Evolutionary conservation across 441 rosid genomes (phyloP).

Genomic region (Francoa sonchifolia): DNA sequence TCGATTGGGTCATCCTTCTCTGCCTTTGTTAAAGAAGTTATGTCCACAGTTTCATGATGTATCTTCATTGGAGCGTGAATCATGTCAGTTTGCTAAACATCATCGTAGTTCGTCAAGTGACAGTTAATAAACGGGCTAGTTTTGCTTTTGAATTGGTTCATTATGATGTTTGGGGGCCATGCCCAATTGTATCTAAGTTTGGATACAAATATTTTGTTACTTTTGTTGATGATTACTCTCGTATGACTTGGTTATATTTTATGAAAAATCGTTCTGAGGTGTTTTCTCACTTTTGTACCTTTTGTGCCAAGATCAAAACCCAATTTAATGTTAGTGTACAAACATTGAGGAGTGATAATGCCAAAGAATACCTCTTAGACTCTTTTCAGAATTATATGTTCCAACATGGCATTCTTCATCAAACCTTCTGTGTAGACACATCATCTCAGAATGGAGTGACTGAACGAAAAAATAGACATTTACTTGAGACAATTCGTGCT

Average conservation of each 20-base stretch:
- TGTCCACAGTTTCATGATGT: not conserved
- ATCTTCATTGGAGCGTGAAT: not conserved
- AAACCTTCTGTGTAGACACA: not conserved
- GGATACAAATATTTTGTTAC: not conserved
- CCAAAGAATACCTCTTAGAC: not conserved
- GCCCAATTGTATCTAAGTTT: not conserved
- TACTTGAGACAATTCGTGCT: not conserved
- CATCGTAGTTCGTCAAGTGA: not conserved
- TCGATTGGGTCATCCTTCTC: not conserved
- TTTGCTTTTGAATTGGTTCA: not conserved
- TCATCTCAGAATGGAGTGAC: not conserved
- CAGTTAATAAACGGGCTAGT: not conserved
- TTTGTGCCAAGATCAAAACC: conserved; percentile 4
- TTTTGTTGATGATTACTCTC: not conserved
- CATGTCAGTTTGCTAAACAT: not conserved
- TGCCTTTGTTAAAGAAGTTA: not conserved
- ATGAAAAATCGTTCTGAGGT: not conserved
- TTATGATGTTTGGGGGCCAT: not conserved
- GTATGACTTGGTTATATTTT: not conserved
- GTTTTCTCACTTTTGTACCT: not conserved
- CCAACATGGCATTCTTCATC: not conserved
- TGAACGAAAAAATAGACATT: not conserved
- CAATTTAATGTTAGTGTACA: not conserved
- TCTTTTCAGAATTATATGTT: not conserved
- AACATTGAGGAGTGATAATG: conserved; percentile 9